phyloP scores from a whole-genome alignment of 257 asterid genomes.

The Cinchona pubescens region DNA sequence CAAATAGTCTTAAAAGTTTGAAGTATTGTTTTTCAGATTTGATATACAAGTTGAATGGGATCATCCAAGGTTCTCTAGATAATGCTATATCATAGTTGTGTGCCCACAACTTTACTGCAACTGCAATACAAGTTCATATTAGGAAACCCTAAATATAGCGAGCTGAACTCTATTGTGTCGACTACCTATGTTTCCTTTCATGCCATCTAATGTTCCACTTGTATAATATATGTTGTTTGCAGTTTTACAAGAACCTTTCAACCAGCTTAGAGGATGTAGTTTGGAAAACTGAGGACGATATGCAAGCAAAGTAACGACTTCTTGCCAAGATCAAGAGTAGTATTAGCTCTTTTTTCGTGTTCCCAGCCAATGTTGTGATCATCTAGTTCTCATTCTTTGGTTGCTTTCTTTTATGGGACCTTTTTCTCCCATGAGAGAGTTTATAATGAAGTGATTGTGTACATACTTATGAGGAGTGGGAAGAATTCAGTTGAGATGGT shows the following conservation, averaged over 20 bases:
- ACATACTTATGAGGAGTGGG: background rate
- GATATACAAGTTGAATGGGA: background rate
- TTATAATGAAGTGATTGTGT: background rate
- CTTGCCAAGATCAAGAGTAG: constrained; percentile 4
- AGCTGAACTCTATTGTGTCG: background rate
- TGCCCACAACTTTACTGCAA: background rate
- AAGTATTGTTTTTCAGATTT: background rate
- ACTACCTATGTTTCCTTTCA: background rate
- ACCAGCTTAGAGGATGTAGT: constrained; percentile 74
- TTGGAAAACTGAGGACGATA: constrained; percentile 91
- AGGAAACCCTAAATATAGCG: background rate
- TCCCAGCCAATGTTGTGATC: constrained; percentile 12
- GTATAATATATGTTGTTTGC: constrained; percentile 26
- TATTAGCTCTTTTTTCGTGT: constrained; percentile 4
- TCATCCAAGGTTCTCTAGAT: background rate
- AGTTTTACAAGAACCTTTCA: constrained; percentile 80
- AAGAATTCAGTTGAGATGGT: background rate
- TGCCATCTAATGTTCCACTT: constrained; percentile 1
- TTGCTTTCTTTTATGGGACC: constrained; percentile 37
- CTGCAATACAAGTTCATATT: too few relatives aligned
- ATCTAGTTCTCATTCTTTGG: constrained; percentile 25
- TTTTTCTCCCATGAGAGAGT: constrained; percentile 44
- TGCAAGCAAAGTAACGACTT: constrained; percentile 55
- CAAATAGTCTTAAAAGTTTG: too few relatives aligned
- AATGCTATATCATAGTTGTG: background rate